Evolutionary conservation across 352 stramenopile genomes (phyloP).

Genomic region (Pythium sp.): DNA sequence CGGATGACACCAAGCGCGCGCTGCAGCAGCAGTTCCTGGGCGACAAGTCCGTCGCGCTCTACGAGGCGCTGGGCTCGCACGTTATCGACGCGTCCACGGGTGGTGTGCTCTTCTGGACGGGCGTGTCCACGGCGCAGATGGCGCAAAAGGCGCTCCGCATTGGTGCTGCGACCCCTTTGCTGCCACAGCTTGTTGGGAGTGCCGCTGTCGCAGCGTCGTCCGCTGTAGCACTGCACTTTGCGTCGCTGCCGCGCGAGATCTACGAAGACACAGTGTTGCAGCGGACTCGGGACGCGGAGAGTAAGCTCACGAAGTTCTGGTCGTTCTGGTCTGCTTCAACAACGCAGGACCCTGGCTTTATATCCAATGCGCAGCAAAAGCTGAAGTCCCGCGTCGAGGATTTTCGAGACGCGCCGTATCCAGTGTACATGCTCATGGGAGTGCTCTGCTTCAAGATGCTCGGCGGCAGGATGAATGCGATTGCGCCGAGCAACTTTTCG

Average conservation of each 20-base stretch:
- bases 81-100: conserved; percentile 45
- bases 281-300: conserved; percentile 16
- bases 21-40: conserved; percentile 34
- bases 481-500: conserved; percentile 75
- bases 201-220: conserved; percentile 51
- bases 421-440: conserved; percentile 70
- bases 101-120: conserved; percentile 44
- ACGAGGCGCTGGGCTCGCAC: conserved; percentile 37
- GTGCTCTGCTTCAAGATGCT: conserved; percentile 77
- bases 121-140: conserved; percentile 44
- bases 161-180: conserved; percentile 40
- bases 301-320: conserved; percentile 13
- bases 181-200: conserved; percentile 37
- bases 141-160: conserved; percentile 42
- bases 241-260: conserved; percentile 43
- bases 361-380: conserved; percentile 18
- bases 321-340: conserved; percentile 4
- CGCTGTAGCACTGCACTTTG: conserved; percentile 41
- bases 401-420: conserved; percentile 44
- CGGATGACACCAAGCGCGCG: conserved; percentile 15
- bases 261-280: conserved; percentile 28
- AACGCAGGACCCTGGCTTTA: background rate
- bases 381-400: conserved; percentile 34
- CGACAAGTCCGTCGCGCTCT: conserved; percentile 41
- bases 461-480: conserved; percentile 57